phyloP scores from a whole-genome alignment of 2,329 filamentous ascomycete species.

The Coniochaeta sp. region DNA sequence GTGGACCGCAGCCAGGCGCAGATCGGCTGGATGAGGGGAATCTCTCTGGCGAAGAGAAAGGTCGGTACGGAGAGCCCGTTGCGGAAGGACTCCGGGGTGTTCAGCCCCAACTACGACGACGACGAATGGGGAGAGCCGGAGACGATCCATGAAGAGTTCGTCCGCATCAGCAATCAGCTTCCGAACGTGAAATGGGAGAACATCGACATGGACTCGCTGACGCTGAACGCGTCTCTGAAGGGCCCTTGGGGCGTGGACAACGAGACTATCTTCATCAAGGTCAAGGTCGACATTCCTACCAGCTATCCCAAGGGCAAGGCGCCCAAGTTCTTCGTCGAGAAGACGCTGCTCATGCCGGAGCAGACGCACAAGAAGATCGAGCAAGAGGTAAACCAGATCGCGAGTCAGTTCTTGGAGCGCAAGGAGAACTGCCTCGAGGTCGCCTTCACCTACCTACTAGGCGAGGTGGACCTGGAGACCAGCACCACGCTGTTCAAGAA shows the following conservation, averaged over 20 bases:
- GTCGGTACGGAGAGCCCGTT: conserved; percentile 34
- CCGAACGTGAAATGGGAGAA: conserved; percentile 59
- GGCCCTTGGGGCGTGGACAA: conserved; percentile 55
- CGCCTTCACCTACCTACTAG: conserved; percentile 55
- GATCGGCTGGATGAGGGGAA: conserved; percentile 64
- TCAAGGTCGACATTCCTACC: conserved; percentile 52
- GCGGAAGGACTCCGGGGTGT: conserved; percentile 44
- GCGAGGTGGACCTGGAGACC: conserved; percentile 52
- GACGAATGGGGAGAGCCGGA: conserved; percentile 55
- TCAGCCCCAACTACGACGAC: conserved; percentile 43
- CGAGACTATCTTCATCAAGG: conserved; percentile 53
- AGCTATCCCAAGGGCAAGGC: conserved; percentile 51
- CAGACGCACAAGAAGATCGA: conserved; percentile 45
- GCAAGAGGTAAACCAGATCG: conserved; percentile 49
- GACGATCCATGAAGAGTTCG: conserved; percentile 56
- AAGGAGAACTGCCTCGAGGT: conserved; percentile 57
- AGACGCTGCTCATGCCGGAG: conserved; percentile 54
- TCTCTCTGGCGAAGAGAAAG: conserved; percentile 54
- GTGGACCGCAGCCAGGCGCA: conserved; percentile 45
- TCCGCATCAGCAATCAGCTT: conserved; percentile 53
- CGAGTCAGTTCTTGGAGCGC: conserved; percentile 45
- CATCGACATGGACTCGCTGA: conserved; percentile 55
- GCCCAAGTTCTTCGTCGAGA: conserved; percentile 54
- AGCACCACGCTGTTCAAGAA: conserved; percentile 57
- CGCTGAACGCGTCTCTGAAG: conserved; percentile 52